These are phyloP conservation scores for Metschnikowia proteae DNA, from an alignment of 805 yeast genomes.

Conservation along the genomic window DNA sequence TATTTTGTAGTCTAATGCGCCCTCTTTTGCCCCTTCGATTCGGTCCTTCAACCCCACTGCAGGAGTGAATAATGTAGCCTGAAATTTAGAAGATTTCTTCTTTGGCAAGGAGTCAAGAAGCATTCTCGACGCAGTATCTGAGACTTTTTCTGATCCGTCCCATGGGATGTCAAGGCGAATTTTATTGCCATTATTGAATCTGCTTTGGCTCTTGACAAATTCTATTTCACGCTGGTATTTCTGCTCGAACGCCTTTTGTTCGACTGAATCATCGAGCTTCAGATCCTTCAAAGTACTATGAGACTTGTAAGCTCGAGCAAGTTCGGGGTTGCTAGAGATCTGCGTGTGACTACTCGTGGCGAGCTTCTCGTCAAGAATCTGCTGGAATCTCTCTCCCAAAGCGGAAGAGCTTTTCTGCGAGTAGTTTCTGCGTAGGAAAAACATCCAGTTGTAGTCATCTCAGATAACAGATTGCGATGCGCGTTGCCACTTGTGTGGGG, in stretches of 20 bases:
- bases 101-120: slow-evolving; percentile 15
- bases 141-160: slow-evolving; percentile 14
- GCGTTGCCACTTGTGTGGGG: not conserved
- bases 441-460: not conserved
- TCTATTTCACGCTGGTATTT: slow-evolving; percentile 18
- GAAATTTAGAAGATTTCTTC: slow-evolving; percentile 9
- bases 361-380: slow-evolving; percentile 31
- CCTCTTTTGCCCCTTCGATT: slow-evolving; percentile 59
- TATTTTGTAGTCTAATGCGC: slow-evolving; percentile 59
- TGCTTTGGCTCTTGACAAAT: slow-evolving; percentile 29
- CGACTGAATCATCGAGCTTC: slow-evolving; percentile 5
- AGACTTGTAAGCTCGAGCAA: not conserved
- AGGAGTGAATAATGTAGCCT: slow-evolving; percentile 19
- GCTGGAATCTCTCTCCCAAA: slow-evolving; percentile 29
- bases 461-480: not conserved
- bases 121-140: slow-evolving; percentile 16
- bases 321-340: slow-evolving; percentile 1
- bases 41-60: slow-evolving; percentile 34
- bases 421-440: not conserved
- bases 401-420: slow-evolving; percentile 19
- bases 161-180: slow-evolving; percentile 11
- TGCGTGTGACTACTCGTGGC: slow-evolving; percentile 12
- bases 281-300: slow-evolving; percentile 4
- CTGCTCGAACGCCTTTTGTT: slow-evolving; percentile 6
- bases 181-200: slow-evolving; percentile 5